These are phyloP conservation scores for Arabidopsis suecica DNA, from an alignment of 345 rosid species.

Conservation along the genomic window DNA sequence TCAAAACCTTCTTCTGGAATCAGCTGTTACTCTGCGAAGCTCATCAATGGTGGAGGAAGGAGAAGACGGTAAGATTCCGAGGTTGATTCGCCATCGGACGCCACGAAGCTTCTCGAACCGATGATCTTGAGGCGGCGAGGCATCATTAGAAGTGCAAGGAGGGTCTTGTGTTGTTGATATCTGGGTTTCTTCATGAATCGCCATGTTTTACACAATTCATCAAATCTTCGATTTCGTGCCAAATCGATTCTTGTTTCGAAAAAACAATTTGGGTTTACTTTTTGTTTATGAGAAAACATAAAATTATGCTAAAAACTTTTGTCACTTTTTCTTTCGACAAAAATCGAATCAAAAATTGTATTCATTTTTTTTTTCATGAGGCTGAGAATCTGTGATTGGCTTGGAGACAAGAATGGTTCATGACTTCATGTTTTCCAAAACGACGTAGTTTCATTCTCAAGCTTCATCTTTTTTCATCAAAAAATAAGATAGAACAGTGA, in stretches of 20 bases:
- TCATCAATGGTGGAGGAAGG: conserved; percentile 70
- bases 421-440: background rate
- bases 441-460: background rate
- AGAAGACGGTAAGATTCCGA: conserved; percentile 70
- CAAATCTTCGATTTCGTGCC: conserved; percentile 20
- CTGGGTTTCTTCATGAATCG: conserved; percentile 41
- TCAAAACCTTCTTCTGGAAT: conserved; percentile 81
- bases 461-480: background rate
- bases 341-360: conserved; percentile 11
- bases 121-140: conserved; percentile 41
- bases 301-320: background rate
- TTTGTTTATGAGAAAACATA: background rate
- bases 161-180: conserved; percentile 34
- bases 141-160: conserved; percentile 24
- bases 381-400: conserved; percentile 9
- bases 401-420: conserved; percentile 14
- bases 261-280: background rate
- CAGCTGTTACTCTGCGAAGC: conserved; percentile 85
- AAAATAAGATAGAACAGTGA: background rate
- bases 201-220: conserved; percentile 37
- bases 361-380: background rate
- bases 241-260: background rate
- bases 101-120: conserved; percentile 70
- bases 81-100: conserved; percentile 86
- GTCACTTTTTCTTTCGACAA: background rate